Conservation (phyloP, 306 rosid species). For the Parietaria judaica region DNA sequence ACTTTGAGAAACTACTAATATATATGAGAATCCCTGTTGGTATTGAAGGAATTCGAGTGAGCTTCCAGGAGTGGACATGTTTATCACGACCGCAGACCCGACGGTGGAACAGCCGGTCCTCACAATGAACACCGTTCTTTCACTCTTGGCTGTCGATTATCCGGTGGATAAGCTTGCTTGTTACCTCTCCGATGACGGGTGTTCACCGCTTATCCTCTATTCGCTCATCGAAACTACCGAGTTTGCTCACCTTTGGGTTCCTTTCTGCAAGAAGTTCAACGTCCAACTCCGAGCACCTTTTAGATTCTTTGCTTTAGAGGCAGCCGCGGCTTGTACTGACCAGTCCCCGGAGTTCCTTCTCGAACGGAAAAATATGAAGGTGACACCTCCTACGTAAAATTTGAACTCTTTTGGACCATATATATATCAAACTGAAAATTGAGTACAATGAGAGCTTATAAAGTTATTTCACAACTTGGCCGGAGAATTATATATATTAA, state of each 20-base stretch:
- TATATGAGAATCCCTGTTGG: no score
- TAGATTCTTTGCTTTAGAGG: conserved; percentile 28
- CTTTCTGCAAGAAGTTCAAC: conserved; percentile 46
- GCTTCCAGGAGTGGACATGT: conserved; percentile 49
- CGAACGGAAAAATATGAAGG: conserved; percentile 36
- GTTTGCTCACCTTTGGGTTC: conserved; percentile 55
- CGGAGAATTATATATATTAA: not conserved
- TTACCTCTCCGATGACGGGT: conserved; percentile 65
- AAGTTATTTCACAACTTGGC: no score
- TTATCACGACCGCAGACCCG: conserved; percentile 64
- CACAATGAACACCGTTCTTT: conserved; percentile 54
- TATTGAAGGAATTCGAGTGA: conserved; percentile 15
- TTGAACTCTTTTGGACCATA: not conserved
- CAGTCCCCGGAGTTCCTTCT: conserved; percentile 7
- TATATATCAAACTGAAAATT: not conserved
- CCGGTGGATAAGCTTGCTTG: conserved; percentile 62
- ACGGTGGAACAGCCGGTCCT: conserved; percentile 52
- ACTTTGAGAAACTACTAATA: no score
- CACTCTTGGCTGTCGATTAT: conserved; percentile 59
- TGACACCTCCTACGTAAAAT: not conserved
- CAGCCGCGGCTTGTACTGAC: not conserved
- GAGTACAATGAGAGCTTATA: no score
- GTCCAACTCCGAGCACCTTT: conserved; percentile 54
- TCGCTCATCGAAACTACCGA: conserved; percentile 50
- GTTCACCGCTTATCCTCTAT: conserved; percentile 44